A percentile compares a stretch with the other conserved stretches of the same genome.
Evolutionary conservation across 192 early-diverging fungal species (phyloP).

Genomic region (Linnemannia schmuckeri): DNA sequence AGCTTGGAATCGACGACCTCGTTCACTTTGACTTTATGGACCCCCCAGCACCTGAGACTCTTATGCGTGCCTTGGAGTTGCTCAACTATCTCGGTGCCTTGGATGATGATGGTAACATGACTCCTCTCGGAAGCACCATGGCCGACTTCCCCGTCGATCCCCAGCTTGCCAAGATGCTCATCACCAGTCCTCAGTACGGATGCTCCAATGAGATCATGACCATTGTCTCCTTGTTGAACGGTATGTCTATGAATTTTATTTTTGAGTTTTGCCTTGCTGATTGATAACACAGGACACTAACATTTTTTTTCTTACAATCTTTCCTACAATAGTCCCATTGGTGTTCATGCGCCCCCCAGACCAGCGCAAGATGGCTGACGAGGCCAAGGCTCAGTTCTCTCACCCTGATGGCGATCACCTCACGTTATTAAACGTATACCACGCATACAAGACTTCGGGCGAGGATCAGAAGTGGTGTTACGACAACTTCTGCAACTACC

Average conservation of each 20-base stretch:
- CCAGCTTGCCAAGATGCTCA: conserved; percentile 94
- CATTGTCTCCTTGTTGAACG: conserved; percentile 92
- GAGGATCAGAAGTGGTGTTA: conserved; percentile 92
- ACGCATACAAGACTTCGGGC: conserved; percentile 81
- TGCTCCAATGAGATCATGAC: conserved; percentile 96
- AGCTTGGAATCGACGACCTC: conserved; percentile 96
- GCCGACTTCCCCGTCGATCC: conserved; percentile 98
- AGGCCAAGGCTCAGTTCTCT: conserved; percentile 92
- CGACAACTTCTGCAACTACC: conserved; percentile 91
- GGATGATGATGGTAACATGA: conserved; percentile 96
- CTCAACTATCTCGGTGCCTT: conserved; percentile 95
- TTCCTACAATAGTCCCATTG: conserved; percentile 75
- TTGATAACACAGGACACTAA: too few relatives aligned
- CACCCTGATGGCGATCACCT: conserved; percentile 97
- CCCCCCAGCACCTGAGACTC: conserved; percentile 96
- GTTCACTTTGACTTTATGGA: conserved; percentile 99
- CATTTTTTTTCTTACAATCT: too few relatives aligned
- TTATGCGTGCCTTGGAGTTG: conserved; percentile 97
- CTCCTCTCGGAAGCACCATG: conserved; percentile 85
- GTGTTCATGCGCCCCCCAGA: conserved; percentile 95
- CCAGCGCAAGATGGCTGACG: conserved; percentile 87
- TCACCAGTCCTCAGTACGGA: conserved; percentile 83
- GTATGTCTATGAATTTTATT: conserved; percentile 27
- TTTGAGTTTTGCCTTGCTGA: not conserved
- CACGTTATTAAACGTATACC: conserved; percentile 96